phyloP scores from a whole-genome alignment of 73 alveolate species.

The Paramecium primaurelia region DNA sequence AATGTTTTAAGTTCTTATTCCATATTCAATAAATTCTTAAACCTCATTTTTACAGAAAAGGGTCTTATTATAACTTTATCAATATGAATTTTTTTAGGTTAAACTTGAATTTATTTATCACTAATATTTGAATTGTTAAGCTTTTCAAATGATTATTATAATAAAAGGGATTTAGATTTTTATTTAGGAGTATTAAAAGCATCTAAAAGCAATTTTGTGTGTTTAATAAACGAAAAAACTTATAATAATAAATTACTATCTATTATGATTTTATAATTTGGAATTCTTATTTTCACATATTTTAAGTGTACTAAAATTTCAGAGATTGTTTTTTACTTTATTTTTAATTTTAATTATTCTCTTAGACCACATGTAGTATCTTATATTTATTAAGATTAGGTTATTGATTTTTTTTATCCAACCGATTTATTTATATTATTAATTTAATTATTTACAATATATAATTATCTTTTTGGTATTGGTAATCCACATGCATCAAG shows the following conservation, averaged over 20 bases:
- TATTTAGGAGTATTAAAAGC: neutral
- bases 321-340: neutral
- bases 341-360: neutral
- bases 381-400: neutral
- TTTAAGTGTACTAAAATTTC: neutral
- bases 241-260: neutral
- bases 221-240: neutral
- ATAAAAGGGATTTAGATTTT: neutral
- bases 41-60: neutral
- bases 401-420: neutral
- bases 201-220: neutral
- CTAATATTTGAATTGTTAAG: neutral
- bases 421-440: neutral
- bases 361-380: neutral
- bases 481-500: neutral
- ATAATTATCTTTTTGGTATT: neutral
- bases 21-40: neutral
- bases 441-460: neutral
- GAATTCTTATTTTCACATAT: neutral
- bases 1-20: neutral
- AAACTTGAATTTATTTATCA: neutral
- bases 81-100: conserved; percentile 20
- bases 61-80: conserved; percentile 1
- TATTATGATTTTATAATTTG: neutral
- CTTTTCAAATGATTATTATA: neutral